Evolutionary conservation across 2,329 filamentous ascomycete genomes (phyloP).

Genomic region (Aspergillus viridinutans): DNA sequence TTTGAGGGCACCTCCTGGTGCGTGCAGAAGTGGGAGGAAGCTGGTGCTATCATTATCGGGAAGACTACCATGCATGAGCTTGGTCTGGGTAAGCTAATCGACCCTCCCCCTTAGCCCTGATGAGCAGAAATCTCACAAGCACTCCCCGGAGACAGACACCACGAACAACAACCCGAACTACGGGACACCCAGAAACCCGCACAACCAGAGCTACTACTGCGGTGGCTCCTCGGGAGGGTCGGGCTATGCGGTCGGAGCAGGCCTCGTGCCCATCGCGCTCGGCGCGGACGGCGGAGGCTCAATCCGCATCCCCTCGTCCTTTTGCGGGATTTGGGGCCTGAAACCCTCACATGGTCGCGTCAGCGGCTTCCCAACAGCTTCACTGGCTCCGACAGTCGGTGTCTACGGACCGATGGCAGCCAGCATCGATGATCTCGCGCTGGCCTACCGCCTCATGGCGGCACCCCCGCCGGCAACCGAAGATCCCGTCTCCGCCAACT

Average conservation of each 20-base stretch:
- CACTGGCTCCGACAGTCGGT: constrained; percentile 58
- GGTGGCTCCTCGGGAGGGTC: constrained; percentile 78
- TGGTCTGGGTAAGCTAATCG: constrained; percentile 55
- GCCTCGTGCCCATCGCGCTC: constrained; percentile 67
- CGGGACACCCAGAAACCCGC: constrained; percentile 73
- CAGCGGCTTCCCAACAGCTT: constrained; percentile 54
- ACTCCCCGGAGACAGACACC: constrained; percentile 51
- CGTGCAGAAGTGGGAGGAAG: constrained; percentile 65
- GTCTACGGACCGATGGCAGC: constrained; percentile 72
- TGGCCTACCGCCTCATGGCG: constrained; percentile 78
- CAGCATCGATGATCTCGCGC: constrained; percentile 70
- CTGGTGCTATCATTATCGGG: constrained; percentile 69
- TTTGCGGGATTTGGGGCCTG: constrained; percentile 76
- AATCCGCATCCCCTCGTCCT: constrained; percentile 67
- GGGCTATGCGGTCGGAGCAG: constrained; percentile 65
- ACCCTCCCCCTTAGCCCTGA: background rate
- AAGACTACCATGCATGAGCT: constrained; percentile 79
- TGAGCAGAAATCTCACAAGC: constrained; percentile 1
- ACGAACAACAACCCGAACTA: constrained; percentile 76
- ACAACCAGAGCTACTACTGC: constrained; percentile 71
- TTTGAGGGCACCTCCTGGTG: constrained; percentile 63
- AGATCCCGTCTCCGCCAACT: constrained; percentile 57
- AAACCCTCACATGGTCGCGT: constrained; percentile 74
- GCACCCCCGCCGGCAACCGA: constrained; percentile 58
- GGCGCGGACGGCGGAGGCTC: constrained; percentile 75